Base-by-base conservation (phyloP, 129 eudicot genomes). In the Chrysanthemum makinoi region DNA sequence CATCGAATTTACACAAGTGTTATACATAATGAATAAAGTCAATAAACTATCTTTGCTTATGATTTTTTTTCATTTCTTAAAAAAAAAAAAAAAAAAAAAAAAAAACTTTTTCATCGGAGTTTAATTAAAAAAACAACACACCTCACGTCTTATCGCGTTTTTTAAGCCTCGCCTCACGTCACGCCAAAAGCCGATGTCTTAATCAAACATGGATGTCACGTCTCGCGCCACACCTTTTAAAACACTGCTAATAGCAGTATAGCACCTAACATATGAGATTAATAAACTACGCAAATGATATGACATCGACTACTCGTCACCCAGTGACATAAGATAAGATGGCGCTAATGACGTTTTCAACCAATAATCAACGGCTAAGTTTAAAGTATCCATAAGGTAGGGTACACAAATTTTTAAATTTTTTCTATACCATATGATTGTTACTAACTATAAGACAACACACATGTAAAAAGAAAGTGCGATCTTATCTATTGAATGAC, bases 311-410 rank as follows among this genome's bases (percentile, higher is more conserved):
- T 2, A 10, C 0, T 13, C 65, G 13, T 60, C 44, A 26, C 0
- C 6, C 16, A 12, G 33, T 62, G 67, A 62, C 50, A n/a, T 63
- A 33, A 63, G 49, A 63, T 30, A 51, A 63, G n/a, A n/a, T n/a
- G n/a, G n/a, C n/a, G n/a, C n/a, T n/a, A n/a, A 26, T 61, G 28
- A 3, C 13, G 30, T 26, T 61, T 10, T 17, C 18, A 61, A 28
- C 66, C 15, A 60, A 33, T 13, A 60, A 24, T 26, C 24, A 13
- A 5, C 24, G 39, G 7, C 12, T 58, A n/a, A 57, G 17, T 1
- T 14, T 53, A 58, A 9, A 20, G 13, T 59, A 24, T 2, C 22
- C 14, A 26, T 59, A 24, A 6, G 65, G 65, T 22, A 59, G 65
- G 65, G 65, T 24, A 59, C n/a, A 58, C 2, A 18, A 8, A 19